These are phyloP conservation scores for Fistulinella cinereoalba DNA, from an alignment of 1,284 basidiomycete genomes.

Conservation along the genomic window DNA sequence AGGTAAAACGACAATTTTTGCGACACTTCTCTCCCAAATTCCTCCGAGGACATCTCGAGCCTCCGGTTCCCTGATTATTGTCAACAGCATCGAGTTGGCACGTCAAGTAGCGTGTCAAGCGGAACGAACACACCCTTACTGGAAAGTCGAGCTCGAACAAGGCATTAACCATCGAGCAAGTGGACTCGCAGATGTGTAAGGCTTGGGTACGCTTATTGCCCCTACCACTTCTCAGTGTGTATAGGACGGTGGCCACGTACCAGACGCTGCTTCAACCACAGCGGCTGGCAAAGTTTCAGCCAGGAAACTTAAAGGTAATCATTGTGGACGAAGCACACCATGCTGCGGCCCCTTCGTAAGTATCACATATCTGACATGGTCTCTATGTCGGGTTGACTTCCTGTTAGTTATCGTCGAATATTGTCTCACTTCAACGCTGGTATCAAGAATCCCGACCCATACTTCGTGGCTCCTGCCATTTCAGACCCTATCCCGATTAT, in stretches of 20 bases:
- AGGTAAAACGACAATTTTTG: constrained; percentile 93
- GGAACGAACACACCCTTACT: constrained; percentile 62
- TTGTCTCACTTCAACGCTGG: constrained; percentile 72
- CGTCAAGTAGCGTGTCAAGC: constrained; percentile 83
- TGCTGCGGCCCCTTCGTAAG: constrained; percentile 85
- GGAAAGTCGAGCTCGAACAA: constrained; percentile 91
- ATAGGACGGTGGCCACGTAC: constrained; percentile 88
- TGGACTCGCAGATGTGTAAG: constrained; percentile 83
- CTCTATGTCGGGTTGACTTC: constrained; percentile 1
- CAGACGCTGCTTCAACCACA: constrained; percentile 75
- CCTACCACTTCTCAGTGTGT: constrained; percentile 1
- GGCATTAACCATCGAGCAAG: constrained; percentile 72
- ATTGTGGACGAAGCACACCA: constrained; percentile 96
- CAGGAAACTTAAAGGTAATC: constrained; percentile 70
- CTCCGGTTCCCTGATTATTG: constrained; percentile 73
- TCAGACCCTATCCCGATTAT: constrained; percentile 76
- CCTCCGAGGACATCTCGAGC: constrained; percentile 45
- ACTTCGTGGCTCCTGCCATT: constrained; percentile 34
- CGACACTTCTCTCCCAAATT: constrained; percentile 70
- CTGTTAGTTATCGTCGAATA: constrained; percentile 69
- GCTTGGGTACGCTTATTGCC: constrained; percentile 5
- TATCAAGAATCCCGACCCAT: constrained; percentile 52
- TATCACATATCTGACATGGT: constrained; percentile 1
- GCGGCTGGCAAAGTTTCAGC: constrained; percentile 80
- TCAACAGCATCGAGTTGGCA: constrained; percentile 87